Base-by-base conservation (phyloP, 768 basidiomycete genomes). In the Lactarius tabidus region DNA sequence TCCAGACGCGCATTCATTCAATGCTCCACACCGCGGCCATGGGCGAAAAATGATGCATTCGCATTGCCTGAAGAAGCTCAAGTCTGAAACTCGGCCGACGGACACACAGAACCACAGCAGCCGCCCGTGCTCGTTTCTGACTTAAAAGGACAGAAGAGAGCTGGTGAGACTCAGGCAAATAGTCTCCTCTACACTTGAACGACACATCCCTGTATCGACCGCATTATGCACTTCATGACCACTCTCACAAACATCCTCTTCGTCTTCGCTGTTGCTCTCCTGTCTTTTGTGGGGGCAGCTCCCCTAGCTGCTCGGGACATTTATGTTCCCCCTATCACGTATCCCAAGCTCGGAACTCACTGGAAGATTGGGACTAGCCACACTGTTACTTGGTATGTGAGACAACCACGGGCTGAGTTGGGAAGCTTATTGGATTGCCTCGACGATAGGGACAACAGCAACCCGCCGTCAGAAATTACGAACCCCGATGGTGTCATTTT, bases 351-450 rank as follows among this genome's bases (percentile, higher is more conserved):
- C 0, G 67, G 55, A 20, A 69, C 71, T 17, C 60, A 73, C 43
- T 76, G 75, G 75, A 52, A 36, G 36, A 61, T 64, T 51, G 73
- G 74, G 2, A 38, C 41, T 2, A 6, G 36, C 23, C 63, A 73
- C 54, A 73, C 73, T 28, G 70, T 77, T 45, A 71, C 61, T 38
- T 78, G 76, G 77, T 75, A 65, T 54, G 75, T 70, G 8, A 4
- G 20, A 33, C 36, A 31, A 39, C 28, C 23, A 38, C 12, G 12
- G 23, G 23, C n/a, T 15, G 35, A 20, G 17, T 28, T 20, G 23
- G 20, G 20, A 31, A 41, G 38, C 31, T 53, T 45, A 59, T 23
- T 29, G 28, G 28, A 7, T 39, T 9, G 18, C 20, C 12, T 38
- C 31, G 29, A 28, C n/a, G 3, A 28, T 20, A 58, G 45, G 33